phyloP scores from a whole-genome alignment of 148 eudicot species.

The Arbutus unedo region DNA sequence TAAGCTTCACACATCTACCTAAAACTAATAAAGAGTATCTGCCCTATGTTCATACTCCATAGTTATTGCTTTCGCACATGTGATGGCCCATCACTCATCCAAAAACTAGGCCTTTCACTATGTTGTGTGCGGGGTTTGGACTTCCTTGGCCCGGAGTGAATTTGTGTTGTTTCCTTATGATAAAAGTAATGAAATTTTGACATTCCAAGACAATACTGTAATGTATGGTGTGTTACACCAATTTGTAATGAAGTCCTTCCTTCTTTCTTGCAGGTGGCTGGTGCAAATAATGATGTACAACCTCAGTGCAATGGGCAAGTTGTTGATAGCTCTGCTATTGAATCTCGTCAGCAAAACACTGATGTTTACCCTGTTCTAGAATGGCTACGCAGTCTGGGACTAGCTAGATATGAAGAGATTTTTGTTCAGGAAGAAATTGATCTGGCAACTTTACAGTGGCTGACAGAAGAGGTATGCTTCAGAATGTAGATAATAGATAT shows the following conservation, averaged over 20 bases:
- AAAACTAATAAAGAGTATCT: neutral
- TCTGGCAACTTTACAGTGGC: slow-evolving; percentile 70
- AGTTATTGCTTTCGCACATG: neutral
- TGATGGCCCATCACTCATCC: neutral
- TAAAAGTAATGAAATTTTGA: neutral
- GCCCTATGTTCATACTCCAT: too few species aligned
- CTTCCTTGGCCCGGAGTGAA: neutral
- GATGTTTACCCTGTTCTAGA: slow-evolving; percentile 47
- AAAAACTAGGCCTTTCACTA: neutral
- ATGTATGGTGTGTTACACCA: neutral
- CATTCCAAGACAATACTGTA: neutral
- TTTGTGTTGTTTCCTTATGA: neutral
- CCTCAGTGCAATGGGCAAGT: slow-evolving; percentile 36
- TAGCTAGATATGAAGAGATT: slow-evolving; percentile 59
- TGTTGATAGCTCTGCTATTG: slow-evolving; percentile 38
- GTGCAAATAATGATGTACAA: slow-evolving; percentile 23
- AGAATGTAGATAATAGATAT: neutral
- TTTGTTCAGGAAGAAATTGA: slow-evolving; percentile 79
- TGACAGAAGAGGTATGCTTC: slow-evolving; percentile 79
- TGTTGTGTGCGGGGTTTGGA: neutral
- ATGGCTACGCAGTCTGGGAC: slow-evolving; percentile 69
- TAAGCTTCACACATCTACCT: neutral
- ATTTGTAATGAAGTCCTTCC: neutral
- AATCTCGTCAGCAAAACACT: slow-evolving; percentile 26
- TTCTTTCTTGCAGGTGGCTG: slow-evolving; percentile 37